Evolutionary conservation across 2,329 filamentous ascomycete genomes (phyloP).

Genomic region (Sporothrix mexicana): DNA sequence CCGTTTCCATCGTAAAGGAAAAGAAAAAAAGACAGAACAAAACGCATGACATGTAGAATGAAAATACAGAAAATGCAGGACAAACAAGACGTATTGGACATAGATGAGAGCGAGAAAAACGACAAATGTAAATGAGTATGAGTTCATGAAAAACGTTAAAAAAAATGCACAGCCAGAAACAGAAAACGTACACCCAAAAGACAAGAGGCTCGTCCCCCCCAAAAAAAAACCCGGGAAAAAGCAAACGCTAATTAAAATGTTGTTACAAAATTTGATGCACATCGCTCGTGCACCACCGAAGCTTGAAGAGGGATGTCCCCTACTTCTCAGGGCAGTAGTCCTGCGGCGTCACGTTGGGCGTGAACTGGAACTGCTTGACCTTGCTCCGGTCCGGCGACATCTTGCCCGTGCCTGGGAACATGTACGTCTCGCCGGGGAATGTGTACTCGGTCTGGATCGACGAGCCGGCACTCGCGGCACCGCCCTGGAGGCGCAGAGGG

Average conservation of each 20-base stretch:
- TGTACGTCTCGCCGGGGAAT: constrained; percentile 55
- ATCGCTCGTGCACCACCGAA: background rate
- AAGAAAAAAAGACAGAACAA: background rate
- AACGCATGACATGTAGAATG: background rate
- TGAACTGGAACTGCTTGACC: constrained; percentile 55
- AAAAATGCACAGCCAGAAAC: background rate
- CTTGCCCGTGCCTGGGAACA: constrained; percentile 44
- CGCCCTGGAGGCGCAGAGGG: constrained; percentile 39
- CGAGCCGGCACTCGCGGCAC: constrained; percentile 40
- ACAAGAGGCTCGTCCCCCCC: background rate
- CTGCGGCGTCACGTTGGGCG: constrained; percentile 53
- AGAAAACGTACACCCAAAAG: constrained; percentile 12
- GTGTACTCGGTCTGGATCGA: constrained; percentile 55
- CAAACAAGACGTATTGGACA: constrained; percentile 1
- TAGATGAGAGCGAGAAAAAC: background rate
- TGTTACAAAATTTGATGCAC: constrained; percentile 19
- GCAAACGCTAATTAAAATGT: constrained; percentile 20
- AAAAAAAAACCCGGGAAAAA: background rate
- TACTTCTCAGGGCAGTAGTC: constrained; percentile 44
- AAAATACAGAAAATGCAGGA: background rate
- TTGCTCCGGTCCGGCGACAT: constrained; percentile 48
- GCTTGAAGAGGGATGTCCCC: background rate
- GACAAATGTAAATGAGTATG: background rate
- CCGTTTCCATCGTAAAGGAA: background rate
- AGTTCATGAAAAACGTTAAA: background rate